A percentile compares a stretch with the other conserved stretches of the same genome.
Conservation (phyloP, 2,329 filamentous ascomycete species). For the Claviceps pusilla region DNA sequence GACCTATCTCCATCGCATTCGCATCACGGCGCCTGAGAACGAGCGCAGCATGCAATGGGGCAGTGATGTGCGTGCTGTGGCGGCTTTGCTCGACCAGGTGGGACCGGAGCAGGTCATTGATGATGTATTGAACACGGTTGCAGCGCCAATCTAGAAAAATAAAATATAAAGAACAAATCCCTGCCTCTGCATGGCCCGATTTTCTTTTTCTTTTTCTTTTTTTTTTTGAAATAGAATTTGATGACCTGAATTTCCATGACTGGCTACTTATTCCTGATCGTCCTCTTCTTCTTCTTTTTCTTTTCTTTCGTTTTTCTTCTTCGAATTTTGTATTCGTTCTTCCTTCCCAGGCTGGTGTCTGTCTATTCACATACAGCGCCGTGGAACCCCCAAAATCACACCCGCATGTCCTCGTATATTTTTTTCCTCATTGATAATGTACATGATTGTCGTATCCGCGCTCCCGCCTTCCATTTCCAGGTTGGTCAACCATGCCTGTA, state of each 20-base stretch:
- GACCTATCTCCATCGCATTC: constrained; percentile 73
- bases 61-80: constrained; percentile 57
- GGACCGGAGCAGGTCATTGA: constrained; percentile 49
- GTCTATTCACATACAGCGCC: too few relatives aligned
- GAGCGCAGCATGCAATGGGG: constrained; percentile 92
- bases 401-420: too few relatives aligned
- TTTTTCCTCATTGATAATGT: background rate
- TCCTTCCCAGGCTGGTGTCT: too few relatives aligned
- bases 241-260: too few relatives aligned
- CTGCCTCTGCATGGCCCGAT: background rate
- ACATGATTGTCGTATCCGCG: background rate
- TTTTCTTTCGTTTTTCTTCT: too few relatives aligned
- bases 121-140: constrained; percentile 44
- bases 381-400: too few relatives aligned
- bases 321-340: too few relatives aligned
- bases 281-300: too few relatives aligned
- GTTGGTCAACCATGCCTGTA: background rate
- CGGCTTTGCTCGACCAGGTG: constrained; percentile 46
- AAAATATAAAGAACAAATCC: too few relatives aligned
- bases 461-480: background rate
- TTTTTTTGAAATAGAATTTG: too few relatives aligned
- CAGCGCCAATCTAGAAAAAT: constrained; percentile 16
- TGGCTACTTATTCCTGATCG: too few relatives aligned
- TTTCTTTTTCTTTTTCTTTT: too few relatives aligned
- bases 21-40: constrained; percentile 50